These are phyloP conservation scores for Termitomyces sp. DNA, from an alignment of 768 basidiomycete genomes.

Conservation along the genomic window DNA sequence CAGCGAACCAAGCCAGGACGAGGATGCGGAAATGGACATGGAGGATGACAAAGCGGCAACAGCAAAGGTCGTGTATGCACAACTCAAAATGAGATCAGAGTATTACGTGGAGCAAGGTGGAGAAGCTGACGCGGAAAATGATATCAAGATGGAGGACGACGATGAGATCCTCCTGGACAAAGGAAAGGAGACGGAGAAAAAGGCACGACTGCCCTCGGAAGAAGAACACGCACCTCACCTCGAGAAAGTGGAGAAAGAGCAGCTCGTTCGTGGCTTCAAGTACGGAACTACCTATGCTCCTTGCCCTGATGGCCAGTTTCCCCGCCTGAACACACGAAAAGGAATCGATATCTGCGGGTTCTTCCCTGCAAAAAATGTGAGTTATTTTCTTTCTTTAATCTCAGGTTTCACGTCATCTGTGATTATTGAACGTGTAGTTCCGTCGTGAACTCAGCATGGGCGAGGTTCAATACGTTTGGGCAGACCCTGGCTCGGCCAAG, in stretches of 20 bases:
- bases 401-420: background rate
- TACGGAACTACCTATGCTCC: constrained; percentile 89
- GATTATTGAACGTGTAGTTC: constrained; percentile 41
- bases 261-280: constrained; percentile 78
- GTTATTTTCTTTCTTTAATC: constrained; percentile 9
- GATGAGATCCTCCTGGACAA: constrained; percentile 20
- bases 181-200: constrained; percentile 15
- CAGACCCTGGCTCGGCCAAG: constrained; percentile 54
- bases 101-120: constrained; percentile 49
- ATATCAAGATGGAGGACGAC: constrained; percentile 35
- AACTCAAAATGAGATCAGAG: constrained; percentile 44
- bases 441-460: constrained; percentile 79
- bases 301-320: constrained; percentile 81
- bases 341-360: constrained; percentile 90
- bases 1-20: constrained; percentile 21
- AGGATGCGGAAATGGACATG: constrained; percentile 21
- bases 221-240: constrained; percentile 28
- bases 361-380: constrained; percentile 62
- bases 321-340: constrained; percentile 62
- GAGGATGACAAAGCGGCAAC: constrained; percentile 28
- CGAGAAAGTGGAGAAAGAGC: constrained; percentile 68
- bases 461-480: constrained; percentile 85
- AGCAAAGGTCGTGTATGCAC: constrained; percentile 30
- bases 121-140: constrained; percentile 32
- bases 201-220: constrained; percentile 21